Evolutionary conservation across 2,329 filamentous ascomycete genomes (phyloP).

Genomic region (Colletotrichum chlorophyti): DNA sequence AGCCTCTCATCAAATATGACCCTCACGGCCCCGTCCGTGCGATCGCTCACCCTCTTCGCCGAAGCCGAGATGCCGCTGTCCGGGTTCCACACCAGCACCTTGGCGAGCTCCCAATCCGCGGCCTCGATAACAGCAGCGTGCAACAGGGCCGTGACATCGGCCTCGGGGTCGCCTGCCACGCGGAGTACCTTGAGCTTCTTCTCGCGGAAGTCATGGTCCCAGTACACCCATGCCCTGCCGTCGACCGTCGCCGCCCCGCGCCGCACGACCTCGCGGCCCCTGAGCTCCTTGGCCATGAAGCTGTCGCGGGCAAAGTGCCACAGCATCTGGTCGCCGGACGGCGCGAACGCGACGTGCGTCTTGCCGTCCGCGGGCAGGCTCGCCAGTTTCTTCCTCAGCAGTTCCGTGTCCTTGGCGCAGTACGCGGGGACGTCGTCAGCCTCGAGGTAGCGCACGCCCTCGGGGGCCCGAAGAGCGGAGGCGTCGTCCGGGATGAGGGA

Average conservation of each 20-base stretch:
- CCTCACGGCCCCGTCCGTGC: slow-evolving; percentile 42
- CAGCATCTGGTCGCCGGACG: slow-evolving; percentile 35
- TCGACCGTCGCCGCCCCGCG: slow-evolving; percentile 35
- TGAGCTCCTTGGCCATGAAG: slow-evolving; percentile 34
- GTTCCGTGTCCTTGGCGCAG: slow-evolving; percentile 36
- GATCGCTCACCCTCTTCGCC: slow-evolving; percentile 40
- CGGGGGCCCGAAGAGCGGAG: slow-evolving; percentile 23
- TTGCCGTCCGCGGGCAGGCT: slow-evolving; percentile 31
- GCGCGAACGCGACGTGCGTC: slow-evolving; percentile 41
- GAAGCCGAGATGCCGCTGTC: slow-evolving; percentile 36
- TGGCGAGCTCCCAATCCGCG: slow-evolving; percentile 36
- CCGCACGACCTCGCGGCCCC: slow-evolving; percentile 26
- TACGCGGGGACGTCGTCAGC: slow-evolving; percentile 33
- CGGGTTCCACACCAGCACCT: slow-evolving; percentile 46
- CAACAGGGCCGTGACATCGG: slow-evolving; percentile 37
- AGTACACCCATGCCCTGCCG: slow-evolving; percentile 40
- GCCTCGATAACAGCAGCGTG: slow-evolving; percentile 43
- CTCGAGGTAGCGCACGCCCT: slow-evolving; percentile 33
- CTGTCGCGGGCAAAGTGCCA: slow-evolving; percentile 42
- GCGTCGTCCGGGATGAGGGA: slow-evolving; percentile 38
- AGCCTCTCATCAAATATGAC: slow-evolving; percentile 38
- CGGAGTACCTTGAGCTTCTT: slow-evolving; percentile 39
- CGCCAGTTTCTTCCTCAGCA: slow-evolving; percentile 31
- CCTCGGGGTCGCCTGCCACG: slow-evolving; percentile 33
- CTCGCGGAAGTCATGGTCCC: slow-evolving; percentile 42